Percentiles rank a stretch among this genome's conserved stretches.
phyloP scores from a whole-genome alignment of 257 asterid species.

The Solanum ossicruentum region DNA sequence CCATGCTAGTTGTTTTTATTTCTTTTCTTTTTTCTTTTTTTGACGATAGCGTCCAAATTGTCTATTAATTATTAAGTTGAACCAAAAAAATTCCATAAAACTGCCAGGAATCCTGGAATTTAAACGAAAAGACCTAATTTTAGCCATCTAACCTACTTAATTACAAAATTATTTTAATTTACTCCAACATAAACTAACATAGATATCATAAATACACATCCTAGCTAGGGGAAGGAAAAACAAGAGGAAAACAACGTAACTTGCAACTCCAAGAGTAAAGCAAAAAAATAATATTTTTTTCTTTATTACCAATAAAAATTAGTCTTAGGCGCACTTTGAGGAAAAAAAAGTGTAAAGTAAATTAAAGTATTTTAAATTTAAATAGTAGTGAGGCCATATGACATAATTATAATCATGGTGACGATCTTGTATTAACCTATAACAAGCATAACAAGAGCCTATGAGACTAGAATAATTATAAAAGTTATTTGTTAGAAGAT shows the following conservation, averaged over 20 bases:
- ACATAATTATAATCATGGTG: not conserved
- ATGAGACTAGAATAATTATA: not conserved
- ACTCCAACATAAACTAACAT: not conserved
- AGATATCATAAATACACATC: not conserved
- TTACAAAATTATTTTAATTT: not conserved
- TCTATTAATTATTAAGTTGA: not conserved
- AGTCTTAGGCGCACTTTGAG: too few relatives aligned
- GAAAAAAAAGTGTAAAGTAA: not conserved
- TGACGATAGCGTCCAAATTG: not conserved
- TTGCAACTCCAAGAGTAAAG: not conserved
- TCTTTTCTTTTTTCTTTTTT: not conserved
- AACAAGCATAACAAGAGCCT: not conserved
- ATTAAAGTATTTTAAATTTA: not conserved
- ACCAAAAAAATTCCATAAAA: not conserved
- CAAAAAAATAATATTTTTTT: not conserved
- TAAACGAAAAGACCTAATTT: not conserved
- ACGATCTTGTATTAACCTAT: not conserved
- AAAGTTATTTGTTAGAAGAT: not conserved
- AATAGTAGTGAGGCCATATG: not conserved
- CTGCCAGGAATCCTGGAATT: not conserved
- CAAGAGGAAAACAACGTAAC: not conserved
- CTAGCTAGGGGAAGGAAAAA: not conserved
- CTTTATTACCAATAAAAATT: too few relatives aligned
- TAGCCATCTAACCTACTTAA: not conserved
- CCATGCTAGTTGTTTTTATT: not conserved